phyloP scores from a whole-genome alignment of 352 stramenopile species.

The Globisporangium okanoganense region DNA sequence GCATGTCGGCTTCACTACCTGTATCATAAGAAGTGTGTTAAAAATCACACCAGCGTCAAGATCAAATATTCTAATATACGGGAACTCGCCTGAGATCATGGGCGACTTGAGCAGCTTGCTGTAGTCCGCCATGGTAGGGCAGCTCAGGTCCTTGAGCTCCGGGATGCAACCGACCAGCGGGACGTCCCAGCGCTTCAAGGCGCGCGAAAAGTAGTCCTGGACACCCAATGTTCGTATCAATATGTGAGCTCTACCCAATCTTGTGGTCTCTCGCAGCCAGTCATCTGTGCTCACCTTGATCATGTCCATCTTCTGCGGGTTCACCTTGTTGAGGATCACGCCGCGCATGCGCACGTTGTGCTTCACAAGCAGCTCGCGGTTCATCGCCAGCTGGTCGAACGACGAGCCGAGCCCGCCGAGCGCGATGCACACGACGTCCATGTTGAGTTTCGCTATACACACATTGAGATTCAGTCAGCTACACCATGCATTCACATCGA shows the following conservation, averaged over 20 bases:
- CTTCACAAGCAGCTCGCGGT: constrained; percentile 77
- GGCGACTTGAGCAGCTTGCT: constrained; percentile 83
- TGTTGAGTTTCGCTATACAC: constrained; percentile 56
- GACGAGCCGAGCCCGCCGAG: constrained; percentile 77
- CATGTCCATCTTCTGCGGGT: constrained; percentile 89
- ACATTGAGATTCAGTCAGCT: neutral
- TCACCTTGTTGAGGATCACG: constrained; percentile 88
- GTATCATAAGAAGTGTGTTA: neutral
- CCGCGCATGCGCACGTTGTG: constrained; percentile 72
- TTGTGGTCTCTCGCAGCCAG: no score
- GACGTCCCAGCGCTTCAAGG: constrained; percentile 87
- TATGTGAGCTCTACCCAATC: neutral
- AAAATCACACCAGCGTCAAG: neutral
- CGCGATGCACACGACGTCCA: constrained; percentile 80
- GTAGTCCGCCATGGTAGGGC: constrained; percentile 85
- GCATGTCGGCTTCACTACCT: constrained; percentile 66
- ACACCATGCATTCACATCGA: neutral
- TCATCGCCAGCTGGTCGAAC: constrained; percentile 85
- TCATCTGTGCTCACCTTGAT: constrained; percentile 50
- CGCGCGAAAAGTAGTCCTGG: constrained; percentile 87
- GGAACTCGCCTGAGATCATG: constrained; percentile 56
- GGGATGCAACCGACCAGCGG: constrained; percentile 88
- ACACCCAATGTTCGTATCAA: neutral
- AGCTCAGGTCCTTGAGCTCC: constrained; percentile 75
- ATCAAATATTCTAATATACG: neutral